Percentiles rank a stretch among this genome's conserved stretches.
phyloP scores from a whole-genome alignment of 2,329 filamentous ascomycete species.

The Nectriaceae sp. region DNA sequence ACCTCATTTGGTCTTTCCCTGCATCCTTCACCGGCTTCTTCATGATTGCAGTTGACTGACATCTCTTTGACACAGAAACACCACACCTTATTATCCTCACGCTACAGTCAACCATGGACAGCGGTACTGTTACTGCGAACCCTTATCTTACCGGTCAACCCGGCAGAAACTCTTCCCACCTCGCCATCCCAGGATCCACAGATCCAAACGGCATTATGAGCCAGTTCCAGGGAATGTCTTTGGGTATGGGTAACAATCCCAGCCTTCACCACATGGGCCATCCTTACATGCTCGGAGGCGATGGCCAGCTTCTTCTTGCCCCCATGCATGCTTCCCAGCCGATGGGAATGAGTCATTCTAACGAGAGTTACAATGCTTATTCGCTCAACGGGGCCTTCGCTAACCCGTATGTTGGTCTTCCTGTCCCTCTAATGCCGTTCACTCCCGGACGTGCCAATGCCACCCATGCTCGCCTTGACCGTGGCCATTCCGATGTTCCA shows the following conservation, averaged over 20 bases:
- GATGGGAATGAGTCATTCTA: slow-evolving; percentile 37
- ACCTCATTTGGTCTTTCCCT: no score
- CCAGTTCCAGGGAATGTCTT: slow-evolving; percentile 40
- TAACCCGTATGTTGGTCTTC: slow-evolving; percentile 39
- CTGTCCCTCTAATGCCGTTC: slow-evolving; percentile 48
- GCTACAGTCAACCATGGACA: slow-evolving; percentile 38
- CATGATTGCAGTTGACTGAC: slow-evolving; percentile 4
- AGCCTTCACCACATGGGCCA: slow-evolving; percentile 35
- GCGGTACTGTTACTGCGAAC: slow-evolving; percentile 30
- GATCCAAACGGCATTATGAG: slow-evolving; percentile 35
- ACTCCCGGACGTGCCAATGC: slow-evolving; percentile 52
- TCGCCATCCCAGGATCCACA: slow-evolving; percentile 29
- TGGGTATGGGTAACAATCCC: slow-evolving; percentile 37
- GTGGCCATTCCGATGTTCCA: slow-evolving; percentile 56
- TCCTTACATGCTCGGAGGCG: slow-evolving; percentile 40
- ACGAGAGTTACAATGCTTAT: slow-evolving; percentile 37
- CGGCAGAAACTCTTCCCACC: slow-evolving; percentile 31
- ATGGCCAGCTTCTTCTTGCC: slow-evolving; percentile 41
- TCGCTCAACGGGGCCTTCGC: slow-evolving; percentile 35
- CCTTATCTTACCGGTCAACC: slow-evolving; percentile 34
- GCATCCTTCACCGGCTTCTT: no score
- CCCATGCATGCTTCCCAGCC: slow-evolving; percentile 37
- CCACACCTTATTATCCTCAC: slow-evolving; percentile 38
- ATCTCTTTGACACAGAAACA: slow-evolving; percentile 15
- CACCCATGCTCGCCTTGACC: slow-evolving; percentile 48